Conservation (phyloP, 306 rosid genomes). For the Rosa lucieae region DNA sequence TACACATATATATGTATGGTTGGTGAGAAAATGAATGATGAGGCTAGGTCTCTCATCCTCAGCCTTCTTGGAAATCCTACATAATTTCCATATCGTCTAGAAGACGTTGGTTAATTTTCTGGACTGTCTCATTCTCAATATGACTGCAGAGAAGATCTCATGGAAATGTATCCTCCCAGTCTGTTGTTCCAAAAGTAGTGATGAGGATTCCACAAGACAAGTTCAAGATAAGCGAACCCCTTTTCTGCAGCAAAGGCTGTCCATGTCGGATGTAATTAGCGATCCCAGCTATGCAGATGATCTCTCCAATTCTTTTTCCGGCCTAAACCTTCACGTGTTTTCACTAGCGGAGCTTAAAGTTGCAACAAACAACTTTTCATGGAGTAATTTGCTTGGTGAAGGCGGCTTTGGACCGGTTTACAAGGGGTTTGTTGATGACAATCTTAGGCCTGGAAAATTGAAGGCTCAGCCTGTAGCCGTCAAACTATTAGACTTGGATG, state of each 20-base stretch:
- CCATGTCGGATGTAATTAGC: conserved; percentile 62
- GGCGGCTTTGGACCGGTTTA: conserved; percentile 92
- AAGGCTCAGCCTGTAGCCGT: conserved; percentile 82
- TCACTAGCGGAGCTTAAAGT: conserved; percentile 60
- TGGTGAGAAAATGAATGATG: conserved; percentile 39
- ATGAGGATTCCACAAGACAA: conserved; percentile 19
- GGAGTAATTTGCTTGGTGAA: conserved; percentile 76
- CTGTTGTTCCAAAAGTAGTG: conserved; percentile 59
- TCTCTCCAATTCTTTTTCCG: conserved; percentile 64
- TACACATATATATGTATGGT: conserved; percentile 14
- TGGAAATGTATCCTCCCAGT: conserved; percentile 72
- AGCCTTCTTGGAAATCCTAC: conserved; percentile 8
- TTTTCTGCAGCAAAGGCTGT: conserved; percentile 49
- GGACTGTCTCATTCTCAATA: conserved; percentile 10
- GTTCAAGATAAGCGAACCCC: conserved; percentile 35
- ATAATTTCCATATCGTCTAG: conserved; percentile 6
- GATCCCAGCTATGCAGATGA: conserved; percentile 58
- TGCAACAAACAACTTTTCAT: conserved; percentile 59
- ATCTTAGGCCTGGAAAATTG: conserved; percentile 48
- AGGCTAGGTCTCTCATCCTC: conserved; percentile 1
- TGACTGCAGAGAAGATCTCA: conserved; percentile 49
- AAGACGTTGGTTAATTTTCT: background rate
- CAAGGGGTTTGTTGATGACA: conserved; percentile 74
- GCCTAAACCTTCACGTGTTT: conserved; percentile 61
- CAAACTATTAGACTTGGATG: conserved; percentile 69